Conservation (phyloP, 1,284 basidiomycete genomes). For the Melampsora americana region DNA sequence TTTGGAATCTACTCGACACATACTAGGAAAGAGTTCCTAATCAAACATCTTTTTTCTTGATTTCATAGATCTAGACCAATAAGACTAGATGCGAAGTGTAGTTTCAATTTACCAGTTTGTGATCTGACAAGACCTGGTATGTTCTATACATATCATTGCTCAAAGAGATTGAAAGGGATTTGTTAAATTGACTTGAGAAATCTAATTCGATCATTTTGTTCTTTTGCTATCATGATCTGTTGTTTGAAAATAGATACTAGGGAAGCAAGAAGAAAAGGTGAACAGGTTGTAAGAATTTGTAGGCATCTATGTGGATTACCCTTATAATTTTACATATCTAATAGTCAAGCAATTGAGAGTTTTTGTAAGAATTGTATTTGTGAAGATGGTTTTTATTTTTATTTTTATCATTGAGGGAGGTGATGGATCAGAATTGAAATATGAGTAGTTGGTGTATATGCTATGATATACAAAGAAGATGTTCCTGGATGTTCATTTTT, state of each 20-base stretch:
- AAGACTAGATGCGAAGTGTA: conserved; percentile 15
- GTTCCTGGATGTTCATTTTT: too few relatives aligned
- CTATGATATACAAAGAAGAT: too few relatives aligned
- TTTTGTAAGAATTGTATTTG: too few relatives aligned
- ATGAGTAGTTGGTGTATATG: too few relatives aligned
- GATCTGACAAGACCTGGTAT: conserved; percentile 28
- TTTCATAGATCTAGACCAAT: conserved; percentile 12
- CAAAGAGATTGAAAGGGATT: neutral
- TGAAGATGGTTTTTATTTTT: too few relatives aligned
- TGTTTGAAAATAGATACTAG: neutral
- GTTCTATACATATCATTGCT: neutral
- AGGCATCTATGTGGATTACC: conserved; percentile 33
- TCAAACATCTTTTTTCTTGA: neutral
- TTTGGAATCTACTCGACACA: neutral
- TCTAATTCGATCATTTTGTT: neutral
- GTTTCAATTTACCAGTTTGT: conserved; percentile 35
- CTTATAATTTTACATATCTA: conserved; percentile 5
- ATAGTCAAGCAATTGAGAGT: too few relatives aligned
- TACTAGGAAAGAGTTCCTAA: neutral
- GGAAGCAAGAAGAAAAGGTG: conserved; percentile 7
- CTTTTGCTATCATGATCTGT: neutral
- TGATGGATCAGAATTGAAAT: too few relatives aligned
- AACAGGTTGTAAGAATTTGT: conserved; percentile 21
- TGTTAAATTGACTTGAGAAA: neutral
- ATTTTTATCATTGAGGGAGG: too few relatives aligned